phyloP scores from a whole-genome alignment of 495 filamentous ascomycete genomes.

The Aspergillus ellipticus region DNA sequence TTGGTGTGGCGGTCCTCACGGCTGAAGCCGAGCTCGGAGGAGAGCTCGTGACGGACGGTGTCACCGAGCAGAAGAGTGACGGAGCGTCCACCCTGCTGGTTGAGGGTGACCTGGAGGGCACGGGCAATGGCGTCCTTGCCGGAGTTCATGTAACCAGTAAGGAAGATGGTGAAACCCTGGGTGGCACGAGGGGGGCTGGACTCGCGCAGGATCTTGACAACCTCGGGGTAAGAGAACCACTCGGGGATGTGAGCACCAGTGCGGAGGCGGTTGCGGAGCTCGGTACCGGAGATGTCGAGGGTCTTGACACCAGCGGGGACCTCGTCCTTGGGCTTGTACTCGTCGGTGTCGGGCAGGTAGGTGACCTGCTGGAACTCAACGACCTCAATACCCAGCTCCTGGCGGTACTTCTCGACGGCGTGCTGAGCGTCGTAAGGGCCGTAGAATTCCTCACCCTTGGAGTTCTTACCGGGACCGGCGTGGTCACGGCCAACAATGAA shows the following conservation, averaged over 20 bases:
- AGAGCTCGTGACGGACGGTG: conserved; percentile 89
- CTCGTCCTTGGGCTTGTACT: conserved; percentile 90
- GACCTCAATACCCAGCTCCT: conserved; percentile 96
- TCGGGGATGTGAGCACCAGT: conserved; percentile 92
- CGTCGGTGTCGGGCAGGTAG: conserved; percentile 93
- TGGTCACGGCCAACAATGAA: conserved; percentile 99
- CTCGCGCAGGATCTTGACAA: conserved; percentile 91
- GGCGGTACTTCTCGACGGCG: conserved; percentile 92
- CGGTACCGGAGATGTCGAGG: conserved; percentile 94
- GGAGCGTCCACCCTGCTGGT: conserved; percentile 95
- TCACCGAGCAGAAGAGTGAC: conserved; percentile 93
- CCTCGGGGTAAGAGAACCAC: conserved; percentile 99
- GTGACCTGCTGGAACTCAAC: conserved; percentile 99
- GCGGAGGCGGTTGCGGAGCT: conserved; percentile 84
- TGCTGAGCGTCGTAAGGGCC: conserved; percentile 98
- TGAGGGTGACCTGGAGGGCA: conserved; percentile 92
- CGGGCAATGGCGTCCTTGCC: conserved; percentile 96
- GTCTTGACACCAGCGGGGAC: conserved; percentile 80
- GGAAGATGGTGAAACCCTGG: conserved; percentile 97
- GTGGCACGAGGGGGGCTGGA: conserved; percentile 83
- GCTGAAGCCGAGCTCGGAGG: conserved; percentile 92
- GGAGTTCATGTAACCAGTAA: conserved; percentile 93
- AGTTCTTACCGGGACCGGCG: conserved; percentile 95
- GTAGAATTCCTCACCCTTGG: conserved; percentile 93
- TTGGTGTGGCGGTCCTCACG: conserved; percentile 91